A percentile compares a stretch with the other conserved stretches of the same genome.
phyloP scores from a whole-genome alignment of 2,329 filamentous ascomycete genomes.

The Blastomyces parvus region DNA sequence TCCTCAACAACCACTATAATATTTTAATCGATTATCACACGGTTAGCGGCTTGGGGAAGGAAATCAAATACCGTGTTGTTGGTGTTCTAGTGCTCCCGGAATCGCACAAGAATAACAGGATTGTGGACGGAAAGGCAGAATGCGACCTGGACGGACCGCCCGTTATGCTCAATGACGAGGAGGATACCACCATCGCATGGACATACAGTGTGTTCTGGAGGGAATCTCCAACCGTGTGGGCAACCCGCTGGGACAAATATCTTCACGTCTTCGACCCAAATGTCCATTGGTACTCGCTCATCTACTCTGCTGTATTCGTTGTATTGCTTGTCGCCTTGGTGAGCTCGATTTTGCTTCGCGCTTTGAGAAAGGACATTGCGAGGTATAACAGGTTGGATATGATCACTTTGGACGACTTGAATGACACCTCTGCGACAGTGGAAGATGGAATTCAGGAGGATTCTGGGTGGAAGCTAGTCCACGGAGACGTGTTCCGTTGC shows the following conservation, averaged over 20 bases:
- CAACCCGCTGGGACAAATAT: slow-evolving; percentile 98
- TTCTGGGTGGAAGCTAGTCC: slow-evolving; percentile 96
- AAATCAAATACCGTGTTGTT: slow-evolving; percentile 72
- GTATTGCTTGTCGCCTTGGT: slow-evolving; percentile 86
- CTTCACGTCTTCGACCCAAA: slow-evolving; percentile 94
- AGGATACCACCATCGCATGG: slow-evolving; percentile 62
- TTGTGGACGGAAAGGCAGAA: slow-evolving; percentile 47
- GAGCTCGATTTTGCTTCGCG: slow-evolving; percentile 79
- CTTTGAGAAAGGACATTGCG: slow-evolving; percentile 88
- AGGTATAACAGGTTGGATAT: slow-evolving; percentile 91
- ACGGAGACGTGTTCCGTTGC: slow-evolving; percentile 91
- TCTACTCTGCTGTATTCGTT: slow-evolving; percentile 92
- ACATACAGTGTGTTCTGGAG: slow-evolving; percentile 92
- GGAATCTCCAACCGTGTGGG: slow-evolving; percentile 77
- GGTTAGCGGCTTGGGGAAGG: slow-evolving; percentile 48
- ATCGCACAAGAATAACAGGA: slow-evolving; percentile 53
- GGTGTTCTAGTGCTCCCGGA: slow-evolving; percentile 80
- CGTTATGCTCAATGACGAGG: slow-evolving; percentile 56
- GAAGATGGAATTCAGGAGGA: slow-evolving; percentile 96
- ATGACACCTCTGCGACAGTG: slow-evolving; percentile 59
- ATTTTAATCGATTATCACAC: slow-evolving; percentile 89
- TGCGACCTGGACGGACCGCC: slow-evolving; percentile 52
- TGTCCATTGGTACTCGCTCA: slow-evolving; percentile 98
- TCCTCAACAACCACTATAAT: slow-evolving; percentile 91
- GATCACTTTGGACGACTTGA: slow-evolving; percentile 81